Evolutionary conservation across 768 basidiomycete species (phyloP), one percentile per base, ranked within the genome.

Genomic region (Pleurotus cornucopiae): DNA sequence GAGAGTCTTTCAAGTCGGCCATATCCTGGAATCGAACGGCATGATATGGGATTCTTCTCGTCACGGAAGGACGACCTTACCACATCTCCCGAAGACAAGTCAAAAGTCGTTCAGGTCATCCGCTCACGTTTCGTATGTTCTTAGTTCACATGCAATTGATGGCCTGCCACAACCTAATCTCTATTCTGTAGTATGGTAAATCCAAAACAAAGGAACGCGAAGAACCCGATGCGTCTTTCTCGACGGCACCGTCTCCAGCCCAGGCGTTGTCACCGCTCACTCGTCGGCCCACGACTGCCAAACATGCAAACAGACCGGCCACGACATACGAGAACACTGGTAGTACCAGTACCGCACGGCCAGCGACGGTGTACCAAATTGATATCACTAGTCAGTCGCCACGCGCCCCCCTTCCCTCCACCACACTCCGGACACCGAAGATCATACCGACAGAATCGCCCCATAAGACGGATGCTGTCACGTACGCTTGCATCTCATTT

Each of bases 21-120:
- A 34, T 34, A 34, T 34, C 11, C 1, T 34, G 30, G 30, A 34
- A 34, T 52, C 51, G 51, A 52, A 39, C 51, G 51, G 38, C 14
- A 52, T 52, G 56, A n/a, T 21, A 57, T 57, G 56, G 56, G 56
- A 26, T 53, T 57, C 49, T 57, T 57, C 51, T 57, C 56, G 18
- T 53, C 56, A 57, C 21, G 49, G 38, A 57, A 46, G 45, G 30
- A 49, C 41, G 44, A 52, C n/a, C 16, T 23, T 37, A 37, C 18
- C 43, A 45, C 26, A 45, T 20, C 56, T 16, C 9, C 16, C 13
- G 51, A 53, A 9, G 43, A 44, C 56, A 53, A 45, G 26, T 20
- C 56, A 11, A 52, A 40, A 18, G 56, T 57, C 23, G 49, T 57
- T 18, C 56, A 46, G n/a, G 56, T 57, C 30, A 51, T 57, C 40